phyloP scores from a whole-genome alignment of 2,329 filamentous ascomycete genomes.

The Verticillium dahliae region DNA sequence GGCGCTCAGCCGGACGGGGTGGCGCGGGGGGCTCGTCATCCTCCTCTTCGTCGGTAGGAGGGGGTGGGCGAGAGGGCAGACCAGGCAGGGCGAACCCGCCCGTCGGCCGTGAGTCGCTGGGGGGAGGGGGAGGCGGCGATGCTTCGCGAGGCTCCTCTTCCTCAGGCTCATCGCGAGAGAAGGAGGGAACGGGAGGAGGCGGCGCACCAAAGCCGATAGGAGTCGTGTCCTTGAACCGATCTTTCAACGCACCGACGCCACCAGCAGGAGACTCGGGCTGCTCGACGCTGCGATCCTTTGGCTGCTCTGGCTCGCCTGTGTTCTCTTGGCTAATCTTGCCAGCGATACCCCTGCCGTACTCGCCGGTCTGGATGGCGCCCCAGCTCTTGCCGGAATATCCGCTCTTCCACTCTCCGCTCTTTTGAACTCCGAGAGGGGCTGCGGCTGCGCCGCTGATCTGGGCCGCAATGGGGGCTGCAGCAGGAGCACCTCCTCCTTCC shows the following conservation, averaged over 20 bases:
- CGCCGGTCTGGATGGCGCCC: slow-evolving; percentile 72
- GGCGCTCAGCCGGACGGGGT: slow-evolving; percentile 11
- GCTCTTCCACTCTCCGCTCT: slow-evolving; percentile 86
- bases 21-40: slow-evolving; percentile 46
- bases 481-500: slow-evolving; percentile 50
- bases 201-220: slow-evolving; percentile 54
- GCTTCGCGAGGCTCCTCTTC: slow-evolving; percentile 23
- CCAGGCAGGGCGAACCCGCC: slow-evolving; percentile 75
- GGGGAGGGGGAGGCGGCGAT: slow-evolving; percentile 39
- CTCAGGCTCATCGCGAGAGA: slow-evolving; percentile 1
- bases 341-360: slow-evolving; percentile 58
- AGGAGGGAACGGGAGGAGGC: background rate
- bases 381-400: slow-evolving; percentile 86
- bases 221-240: slow-evolving; percentile 73
- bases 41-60: slow-evolving; percentile 48
- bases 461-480: slow-evolving; percentile 43
- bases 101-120: slow-evolving; percentile 59
- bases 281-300: slow-evolving; percentile 29
- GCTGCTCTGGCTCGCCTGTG: slow-evolving; percentile 46
- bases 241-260: slow-evolving; percentile 67
- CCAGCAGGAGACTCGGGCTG: slow-evolving; percentile 38
- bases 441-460: slow-evolving; percentile 61
- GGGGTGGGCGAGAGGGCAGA: slow-evolving; percentile 55
- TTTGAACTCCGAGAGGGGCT: slow-evolving; percentile 58
- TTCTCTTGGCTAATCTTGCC: slow-evolving; percentile 49